Evolutionary conservation across 139 green algal genomes (phyloP).

Genomic region (Chlorella vulgaris): DNA sequence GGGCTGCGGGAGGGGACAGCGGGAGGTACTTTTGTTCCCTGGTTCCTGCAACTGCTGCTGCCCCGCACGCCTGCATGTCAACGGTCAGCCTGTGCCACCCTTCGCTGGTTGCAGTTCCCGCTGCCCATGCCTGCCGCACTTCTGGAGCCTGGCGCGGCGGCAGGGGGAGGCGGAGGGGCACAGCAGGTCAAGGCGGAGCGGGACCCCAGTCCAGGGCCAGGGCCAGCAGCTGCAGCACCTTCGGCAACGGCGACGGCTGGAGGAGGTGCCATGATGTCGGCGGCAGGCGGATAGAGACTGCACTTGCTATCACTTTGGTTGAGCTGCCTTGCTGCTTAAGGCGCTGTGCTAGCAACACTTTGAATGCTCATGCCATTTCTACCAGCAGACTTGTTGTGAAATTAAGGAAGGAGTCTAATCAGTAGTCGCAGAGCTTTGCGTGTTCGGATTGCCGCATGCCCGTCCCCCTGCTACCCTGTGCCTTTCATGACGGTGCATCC

Average conservation of each 20-base stretch:
- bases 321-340: too few species aligned
- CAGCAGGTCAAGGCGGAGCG: background rate
- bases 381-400: background rate
- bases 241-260: background rate
- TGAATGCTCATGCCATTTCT: background rate
- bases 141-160: background rate
- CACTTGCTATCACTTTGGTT: too few species aligned
- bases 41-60: background rate
- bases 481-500: too few species aligned
- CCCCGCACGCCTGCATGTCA: background rate
- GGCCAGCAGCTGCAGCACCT: background rate
- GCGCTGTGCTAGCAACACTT: too few species aligned
- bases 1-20: background rate
- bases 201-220: background rate
- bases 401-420: background rate
- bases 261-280: background rate
- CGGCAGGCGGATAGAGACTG: constrained; percentile 1
- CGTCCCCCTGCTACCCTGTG: background rate
- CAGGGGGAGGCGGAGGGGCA: background rate
- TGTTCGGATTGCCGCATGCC: background rate
- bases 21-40: background rate
- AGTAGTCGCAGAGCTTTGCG: background rate
- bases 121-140: background rate
- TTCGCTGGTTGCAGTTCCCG: constrained; percentile 15
- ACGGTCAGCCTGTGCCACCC: background rate